These are phyloP conservation scores for Yarrowia sp. DNA, from an alignment of 805 yeast species.

Conservation along the genomic window DNA sequence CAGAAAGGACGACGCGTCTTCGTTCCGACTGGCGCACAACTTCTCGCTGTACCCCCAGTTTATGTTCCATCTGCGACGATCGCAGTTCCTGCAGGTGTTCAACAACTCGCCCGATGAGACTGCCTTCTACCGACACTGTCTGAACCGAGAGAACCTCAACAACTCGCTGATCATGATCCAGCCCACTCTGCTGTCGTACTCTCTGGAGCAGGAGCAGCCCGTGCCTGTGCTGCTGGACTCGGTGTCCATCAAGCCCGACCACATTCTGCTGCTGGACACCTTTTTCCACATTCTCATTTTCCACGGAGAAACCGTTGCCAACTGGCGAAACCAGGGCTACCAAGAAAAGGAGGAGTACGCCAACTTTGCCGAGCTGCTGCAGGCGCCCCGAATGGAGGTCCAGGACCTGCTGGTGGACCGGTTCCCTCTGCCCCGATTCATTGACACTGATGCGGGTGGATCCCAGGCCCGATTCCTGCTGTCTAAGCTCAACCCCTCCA, in stretches of 20 bases:
- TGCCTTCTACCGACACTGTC: constrained; percentile 88
- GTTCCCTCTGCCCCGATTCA: constrained; percentile 93
- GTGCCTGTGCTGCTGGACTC: constrained; percentile 88
- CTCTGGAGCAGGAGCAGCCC: constrained; percentile 77
- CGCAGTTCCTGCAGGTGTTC: constrained; percentile 90
- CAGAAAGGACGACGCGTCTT: constrained; percentile 75
- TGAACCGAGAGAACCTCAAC: constrained; percentile 83
- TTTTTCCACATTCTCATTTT: constrained; percentile 91
- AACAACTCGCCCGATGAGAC: constrained; percentile 98
- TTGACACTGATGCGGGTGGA: constrained; percentile 95
- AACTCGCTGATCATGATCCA: constrained; percentile 95
- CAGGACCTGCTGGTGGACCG: constrained; percentile 86
- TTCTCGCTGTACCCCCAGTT: constrained; percentile 92
- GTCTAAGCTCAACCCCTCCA: constrained; percentile 90
- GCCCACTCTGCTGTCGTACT: constrained; percentile 86
- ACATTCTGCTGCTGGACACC: constrained; percentile 84
- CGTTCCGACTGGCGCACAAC: constrained; percentile 79
- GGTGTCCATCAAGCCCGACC: constrained; percentile 81
- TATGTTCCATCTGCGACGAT: constrained; percentile 88
- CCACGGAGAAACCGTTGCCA: constrained; percentile 90
- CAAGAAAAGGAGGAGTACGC: constrained; percentile 86
- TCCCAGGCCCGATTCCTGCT: constrained; percentile 94
- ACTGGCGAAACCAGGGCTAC: constrained; percentile 91
- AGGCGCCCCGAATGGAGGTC: constrained; percentile 86
- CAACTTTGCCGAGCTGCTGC: constrained; percentile 79